Evolutionary conservation across 2,329 filamentous ascomycete species (phyloP), one percentile per base, ranked within the genome.

Genomic region (Fusarium oligoseptatum): DNA sequence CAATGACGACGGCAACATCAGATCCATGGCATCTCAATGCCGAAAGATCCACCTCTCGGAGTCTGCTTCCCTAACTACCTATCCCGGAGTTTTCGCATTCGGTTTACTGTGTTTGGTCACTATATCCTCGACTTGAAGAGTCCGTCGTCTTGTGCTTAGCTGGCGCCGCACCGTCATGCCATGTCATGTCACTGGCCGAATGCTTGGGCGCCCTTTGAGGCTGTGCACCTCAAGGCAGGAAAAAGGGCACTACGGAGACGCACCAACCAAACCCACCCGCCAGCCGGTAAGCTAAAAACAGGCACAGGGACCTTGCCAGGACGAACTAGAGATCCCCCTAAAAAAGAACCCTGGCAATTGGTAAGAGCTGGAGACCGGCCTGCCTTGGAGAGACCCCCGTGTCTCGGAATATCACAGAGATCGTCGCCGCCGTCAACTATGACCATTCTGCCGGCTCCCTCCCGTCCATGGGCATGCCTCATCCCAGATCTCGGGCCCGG

Each of bases 221-320:
- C 72, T 74, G 72, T 74, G 72, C 66, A 56, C 61, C 34, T 43
- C 22, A 37, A 20, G 60, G 37, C 37, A 64, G 37, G 27, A 32
- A 55, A 62, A 43, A 63, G 37, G 27, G 27, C 48, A 52, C 48
- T 52, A 32, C 27, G 48, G 48, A 52, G 24, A 32, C 17, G n/a
- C 32, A 22, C 34, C 61, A 41, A 57, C 37, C 55, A 71, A 67
- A 52, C 60, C 71, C 60, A 62, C 71, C 71, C 71, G 64, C 43
- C 29, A 67, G 68, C 71, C 57, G 68, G 72, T 66, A 72, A 66
- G 71, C 72, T 74, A 74, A 72, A 72, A 74, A 74, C 71, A 72
- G 72, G 68, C 71, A 74, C 72, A 68, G 50, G 60, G 43, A 61
- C 58, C 55, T 37, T 24, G 57, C 50, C 41, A 72, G 56, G 60